Percentiles rank a stretch among this genome's conserved stretches.
phyloP scores from a whole-genome alignment of 306 rosid genomes.

The Prunus kanzakura region DNA sequence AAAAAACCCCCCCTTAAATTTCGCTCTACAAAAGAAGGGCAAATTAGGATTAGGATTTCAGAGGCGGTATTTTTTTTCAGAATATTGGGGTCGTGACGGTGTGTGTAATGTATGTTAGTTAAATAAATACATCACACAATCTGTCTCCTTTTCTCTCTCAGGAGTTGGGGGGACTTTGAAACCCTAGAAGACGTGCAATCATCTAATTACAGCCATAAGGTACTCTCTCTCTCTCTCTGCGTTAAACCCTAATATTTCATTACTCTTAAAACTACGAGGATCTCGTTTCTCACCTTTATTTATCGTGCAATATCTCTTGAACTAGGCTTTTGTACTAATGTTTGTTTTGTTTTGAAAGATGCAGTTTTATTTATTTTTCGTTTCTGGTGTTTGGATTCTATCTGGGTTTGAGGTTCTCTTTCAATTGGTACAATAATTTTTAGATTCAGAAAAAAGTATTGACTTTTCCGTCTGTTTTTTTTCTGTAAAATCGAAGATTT shows the following conservation, averaged over 20 bases:
- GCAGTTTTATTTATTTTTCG: neutral
- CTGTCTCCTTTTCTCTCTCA: neutral
- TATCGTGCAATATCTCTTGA: neutral
- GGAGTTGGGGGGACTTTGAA: neutral
- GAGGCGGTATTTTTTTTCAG: no score
- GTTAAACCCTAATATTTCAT: neutral
- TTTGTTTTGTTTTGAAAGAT: neutral
- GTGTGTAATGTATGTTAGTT: no score
- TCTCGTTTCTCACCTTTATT: neutral
- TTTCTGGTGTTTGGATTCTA: neutral
- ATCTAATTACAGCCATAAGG: neutral
- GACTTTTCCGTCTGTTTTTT: neutral
- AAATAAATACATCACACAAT: no score
- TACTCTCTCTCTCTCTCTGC: neutral
- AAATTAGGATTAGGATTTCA: no score
- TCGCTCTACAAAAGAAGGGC: no score
- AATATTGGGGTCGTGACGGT: no score
- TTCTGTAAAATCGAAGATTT: neutral
- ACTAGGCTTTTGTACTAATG: neutral
- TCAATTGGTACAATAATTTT: neutral
- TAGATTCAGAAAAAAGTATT: neutral
- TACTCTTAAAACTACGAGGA: neutral
- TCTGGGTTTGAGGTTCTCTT: neutral
- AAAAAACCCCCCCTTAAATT: no score
- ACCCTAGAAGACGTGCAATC: constrained; percentile 3